These are phyloP conservation scores for Colletotrichum lini DNA, from an alignment of 2,329 filamentous ascomycete species.

Conservation along the genomic window DNA sequence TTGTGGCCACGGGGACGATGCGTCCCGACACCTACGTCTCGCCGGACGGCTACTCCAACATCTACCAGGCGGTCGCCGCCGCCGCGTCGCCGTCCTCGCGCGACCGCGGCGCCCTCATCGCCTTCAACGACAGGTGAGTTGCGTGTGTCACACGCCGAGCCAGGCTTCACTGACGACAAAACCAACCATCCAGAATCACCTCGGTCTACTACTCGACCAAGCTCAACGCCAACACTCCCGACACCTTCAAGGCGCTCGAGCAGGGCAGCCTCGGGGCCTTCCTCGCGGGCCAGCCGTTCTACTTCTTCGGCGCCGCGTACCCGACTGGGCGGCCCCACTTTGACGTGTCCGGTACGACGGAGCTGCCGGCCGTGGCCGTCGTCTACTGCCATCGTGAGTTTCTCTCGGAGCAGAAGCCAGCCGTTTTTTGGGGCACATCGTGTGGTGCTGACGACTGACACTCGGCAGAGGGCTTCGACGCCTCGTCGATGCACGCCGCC, in stretches of 20 bases:
- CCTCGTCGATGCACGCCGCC: slow-evolving; percentile 49
- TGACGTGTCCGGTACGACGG: slow-evolving; percentile 51
- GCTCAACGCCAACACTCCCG: slow-evolving; percentile 67
- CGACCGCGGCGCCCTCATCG: slow-evolving; percentile 64
- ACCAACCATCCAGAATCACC: slow-evolving; percentile 53
- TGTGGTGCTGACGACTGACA: too few relatives aligned
- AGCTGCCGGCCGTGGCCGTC: slow-evolving; percentile 62
- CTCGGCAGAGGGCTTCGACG: slow-evolving; percentile 50
- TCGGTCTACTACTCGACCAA: slow-evolving; percentile 68
- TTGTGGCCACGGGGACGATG: slow-evolving; percentile 69
- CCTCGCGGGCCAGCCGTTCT: slow-evolving; percentile 67
- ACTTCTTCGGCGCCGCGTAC: slow-evolving; percentile 63
- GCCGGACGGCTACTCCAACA: slow-evolving; percentile 67
- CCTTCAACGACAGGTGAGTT: slow-evolving; percentile 60
- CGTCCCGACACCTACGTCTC: slow-evolving; percentile 67
- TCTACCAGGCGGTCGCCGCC: slow-evolving; percentile 66
- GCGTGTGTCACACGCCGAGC: too few relatives aligned
- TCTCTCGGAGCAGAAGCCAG: background rate
- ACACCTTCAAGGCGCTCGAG: slow-evolving; percentile 67
- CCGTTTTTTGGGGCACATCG: too few relatives aligned
- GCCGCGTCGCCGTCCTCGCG: slow-evolving; percentile 58
- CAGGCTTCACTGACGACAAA: too few relatives aligned
- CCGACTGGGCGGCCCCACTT: slow-evolving; percentile 58
- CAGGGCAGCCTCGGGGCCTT: slow-evolving; percentile 65
- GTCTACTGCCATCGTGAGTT: slow-evolving; percentile 59